These are phyloP conservation scores for Pittosporum tobira DNA, from an alignment of 129 eudicot genomes.

Conservation along the genomic window DNA sequence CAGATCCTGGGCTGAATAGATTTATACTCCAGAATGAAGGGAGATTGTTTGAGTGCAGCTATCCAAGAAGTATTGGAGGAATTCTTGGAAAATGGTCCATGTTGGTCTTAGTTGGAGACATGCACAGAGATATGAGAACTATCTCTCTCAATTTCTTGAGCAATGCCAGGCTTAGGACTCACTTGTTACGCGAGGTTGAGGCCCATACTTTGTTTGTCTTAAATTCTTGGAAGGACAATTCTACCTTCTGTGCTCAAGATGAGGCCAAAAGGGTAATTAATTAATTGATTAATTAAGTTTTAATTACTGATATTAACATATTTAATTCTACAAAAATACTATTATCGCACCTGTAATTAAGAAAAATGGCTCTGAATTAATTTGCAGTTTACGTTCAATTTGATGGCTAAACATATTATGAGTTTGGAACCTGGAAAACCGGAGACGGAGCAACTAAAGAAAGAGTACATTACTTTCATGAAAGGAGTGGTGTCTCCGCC, in stretches of 20 bases:
- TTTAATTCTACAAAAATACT: no score
- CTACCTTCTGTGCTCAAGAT: slow-evolving; percentile 77
- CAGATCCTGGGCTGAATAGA: slow-evolving; percentile 80
- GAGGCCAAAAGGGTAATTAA: slow-evolving; percentile 96
- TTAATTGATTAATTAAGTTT: no score
- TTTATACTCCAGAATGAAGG: slow-evolving; percentile 93
- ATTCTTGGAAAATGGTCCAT: slow-evolving; percentile 98
- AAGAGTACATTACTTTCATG: slow-evolving; percentile 93
- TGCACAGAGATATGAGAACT: slow-evolving; percentile 94
- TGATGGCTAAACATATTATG: slow-evolving; percentile 98
- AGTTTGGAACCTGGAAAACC: slow-evolving; percentile 86
- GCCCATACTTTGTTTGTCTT: slow-evolving; percentile 70
- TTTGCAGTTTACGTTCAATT: slow-evolving; percentile 81
- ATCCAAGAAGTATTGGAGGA: slow-evolving; percentile 92
- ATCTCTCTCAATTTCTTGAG: slow-evolving; percentile 90
- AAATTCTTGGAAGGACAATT: slow-evolving; percentile 52
- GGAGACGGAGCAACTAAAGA: slow-evolving; percentile 74
- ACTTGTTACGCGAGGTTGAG: slow-evolving; percentile 67
- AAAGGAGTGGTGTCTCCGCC: slow-evolving; percentile 96
- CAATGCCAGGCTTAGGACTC: slow-evolving; percentile 74
- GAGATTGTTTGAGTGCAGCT: slow-evolving; percentile 81
- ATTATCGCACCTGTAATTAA: no score
- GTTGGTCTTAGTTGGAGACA: slow-evolving; percentile 91
- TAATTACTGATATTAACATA: no score
- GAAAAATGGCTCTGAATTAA: not conserved